Base-by-base conservation (phyloP, 768 basidiomycete species). In the Russula foetens region DNA sequence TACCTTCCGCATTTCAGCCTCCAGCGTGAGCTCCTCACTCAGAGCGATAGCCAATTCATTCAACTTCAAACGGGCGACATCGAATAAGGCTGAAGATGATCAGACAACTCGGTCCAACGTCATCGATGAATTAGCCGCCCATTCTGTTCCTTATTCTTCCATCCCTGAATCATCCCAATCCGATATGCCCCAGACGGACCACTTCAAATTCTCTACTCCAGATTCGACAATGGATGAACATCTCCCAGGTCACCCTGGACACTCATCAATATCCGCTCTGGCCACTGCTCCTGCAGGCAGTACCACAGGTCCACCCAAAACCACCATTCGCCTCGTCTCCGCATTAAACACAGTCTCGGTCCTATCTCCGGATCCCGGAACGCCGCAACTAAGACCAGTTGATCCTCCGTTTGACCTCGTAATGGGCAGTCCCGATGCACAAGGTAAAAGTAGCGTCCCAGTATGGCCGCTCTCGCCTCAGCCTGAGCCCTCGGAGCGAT, bases 1-100 rank as follows among this genome's bases (percentile, higher is more conserved):
- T 12, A 31, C 48, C 26, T 17, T 24, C 12, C 41, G 58, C 43
- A 24, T 38, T 51, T 62, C 70, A 86, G 83, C 76, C 39, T 78
- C 82, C n/a, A 81, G 77, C 17, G 81, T 90, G 17, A 75, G 77
- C 46, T 89, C 89, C 1, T 92, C 90, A 39, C 79, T 93, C 63
- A 86, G 79, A 69, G 84, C 86, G 0, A 75, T 92, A 44, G 90
- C 87, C n/a, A 84, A 76, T 44, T 89, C 90, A 14, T 75, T 90
- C 29, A 86, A 86, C 43, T 77, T 90, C 67, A 88, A 84, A 70
- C 84, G 84, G 29, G 69, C 73, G 12, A 71, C 74, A 11, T 73
- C 75, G 11, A 68, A 64, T 38, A 74, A 75, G 29, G 69, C 71
- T 39, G 64, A 29, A 57, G 65, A 53, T 51, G 47, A 21, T 24